A percentile compares a stretch with the other conserved stretches of the same genome.
These are phyloP conservation scores for Maudiozyma humilis DNA, from an alignment of 1,139 yeast genomes.

Conservation along the genomic window DNA sequence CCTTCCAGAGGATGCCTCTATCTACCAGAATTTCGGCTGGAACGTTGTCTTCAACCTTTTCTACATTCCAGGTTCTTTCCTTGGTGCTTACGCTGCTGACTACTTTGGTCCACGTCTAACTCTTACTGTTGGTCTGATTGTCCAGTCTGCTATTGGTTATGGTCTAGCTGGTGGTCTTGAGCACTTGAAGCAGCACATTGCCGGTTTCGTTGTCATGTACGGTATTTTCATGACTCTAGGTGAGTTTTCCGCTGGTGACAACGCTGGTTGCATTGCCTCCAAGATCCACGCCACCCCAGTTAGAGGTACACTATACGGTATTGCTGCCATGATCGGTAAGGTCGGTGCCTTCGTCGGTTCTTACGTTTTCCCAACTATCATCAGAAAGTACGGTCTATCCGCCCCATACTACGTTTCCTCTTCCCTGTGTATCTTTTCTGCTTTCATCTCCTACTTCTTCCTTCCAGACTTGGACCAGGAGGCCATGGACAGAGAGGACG, in stretches of 20 bases:
- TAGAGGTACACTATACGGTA: slow-evolving; percentile 84
- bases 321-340: slow-evolving; percentile 87
- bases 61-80: slow-evolving; percentile 80
- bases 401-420: slow-evolving; percentile 82
- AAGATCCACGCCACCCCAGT: slow-evolving; percentile 81
- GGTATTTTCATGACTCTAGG: slow-evolving; percentile 84
- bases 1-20: slow-evolving; percentile 43
- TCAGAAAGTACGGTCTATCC: slow-evolving; percentile 48
- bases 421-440: slow-evolving; percentile 66
- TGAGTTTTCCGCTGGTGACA: slow-evolving; percentile 93
- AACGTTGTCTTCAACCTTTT: slow-evolving; percentile 79
- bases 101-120: slow-evolving; percentile 83
- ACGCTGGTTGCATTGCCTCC: slow-evolving; percentile 78
- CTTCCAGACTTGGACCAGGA: slow-evolving; percentile 79
- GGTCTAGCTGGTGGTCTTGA: slow-evolving; percentile 74
- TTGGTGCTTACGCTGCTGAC: slow-evolving; percentile 76
- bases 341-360: slow-evolving; percentile 91
- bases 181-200: slow-evolving; percentile 51
- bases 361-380: slow-evolving; percentile 73
- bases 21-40: slow-evolving; percentile 85
- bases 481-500: slow-evolving; percentile 72
- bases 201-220: slow-evolving; percentile 72
- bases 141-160: slow-evolving; percentile 74
- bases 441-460: slow-evolving; percentile 56
- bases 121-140: slow-evolving; percentile 53